Conservation (phyloP, 768 basidiomycete species). For the Amanita fuliginea region DNA sequence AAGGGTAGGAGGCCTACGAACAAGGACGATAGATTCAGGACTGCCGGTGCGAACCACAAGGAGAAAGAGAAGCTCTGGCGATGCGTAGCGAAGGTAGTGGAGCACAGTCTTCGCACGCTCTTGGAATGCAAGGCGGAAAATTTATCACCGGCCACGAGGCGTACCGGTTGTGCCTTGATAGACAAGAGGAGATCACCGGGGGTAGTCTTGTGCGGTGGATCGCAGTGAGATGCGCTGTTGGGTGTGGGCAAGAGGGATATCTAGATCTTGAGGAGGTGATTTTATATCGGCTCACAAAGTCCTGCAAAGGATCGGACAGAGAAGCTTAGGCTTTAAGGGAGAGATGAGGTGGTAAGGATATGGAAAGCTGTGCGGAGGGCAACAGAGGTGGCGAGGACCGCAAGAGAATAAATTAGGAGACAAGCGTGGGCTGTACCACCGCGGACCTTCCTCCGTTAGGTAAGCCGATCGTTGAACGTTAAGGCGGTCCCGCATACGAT, state of each 20-base stretch:
- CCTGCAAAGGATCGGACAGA: too few relatives aligned
- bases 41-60: background rate
- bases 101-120: background rate
- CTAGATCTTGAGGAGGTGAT: background rate
- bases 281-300: too few relatives aligned
- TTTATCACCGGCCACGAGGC: background rate
- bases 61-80: background rate
- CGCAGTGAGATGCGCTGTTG: background rate
- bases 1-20: background rate
- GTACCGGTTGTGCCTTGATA: background rate
- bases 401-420: background rate
- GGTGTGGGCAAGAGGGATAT: background rate
- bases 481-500: background rate
- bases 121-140: background rate
- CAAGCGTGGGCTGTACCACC: constrained; percentile 1
- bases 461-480: background rate
- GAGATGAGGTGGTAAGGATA: background rate
- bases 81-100: too few relatives aligned
- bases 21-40: too few relatives aligned
- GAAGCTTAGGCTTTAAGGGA: too few relatives aligned
- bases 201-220: background rate
- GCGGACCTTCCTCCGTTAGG: background rate
- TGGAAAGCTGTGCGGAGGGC: background rate
- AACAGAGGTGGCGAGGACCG: background rate
- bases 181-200: background rate